These are phyloP conservation scores for Pyrenopolyporus hunteri DNA, from an alignment of 495 filamentous ascomycete genomes.

Conservation along the genomic window DNA sequence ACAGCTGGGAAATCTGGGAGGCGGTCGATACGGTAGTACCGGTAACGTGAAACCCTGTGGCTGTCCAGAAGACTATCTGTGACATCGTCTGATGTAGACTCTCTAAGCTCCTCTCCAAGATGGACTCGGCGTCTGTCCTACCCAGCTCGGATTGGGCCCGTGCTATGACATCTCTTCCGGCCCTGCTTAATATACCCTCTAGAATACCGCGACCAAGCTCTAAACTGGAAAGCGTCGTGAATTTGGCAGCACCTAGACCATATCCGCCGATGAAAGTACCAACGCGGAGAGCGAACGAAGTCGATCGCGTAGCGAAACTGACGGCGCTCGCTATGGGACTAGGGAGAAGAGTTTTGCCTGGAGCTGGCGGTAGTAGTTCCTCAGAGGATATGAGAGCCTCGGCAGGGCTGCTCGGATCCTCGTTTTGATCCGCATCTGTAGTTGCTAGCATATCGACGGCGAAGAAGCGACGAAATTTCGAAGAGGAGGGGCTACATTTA, in stretches of 20 bases:
- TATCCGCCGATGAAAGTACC: constrained; percentile 69
- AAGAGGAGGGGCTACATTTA: constrained; percentile 7
- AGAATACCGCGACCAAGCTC: constrained; percentile 71
- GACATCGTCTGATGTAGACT: constrained; percentile 67
- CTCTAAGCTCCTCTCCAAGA: constrained; percentile 68
- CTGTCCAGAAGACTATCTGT: constrained; percentile 69
- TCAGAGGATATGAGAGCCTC: constrained; percentile 2
- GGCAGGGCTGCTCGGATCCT: neutral
- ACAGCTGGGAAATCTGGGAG: constrained; percentile 67
- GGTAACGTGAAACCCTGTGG: constrained; percentile 72
- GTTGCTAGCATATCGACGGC: constrained; percentile 4
- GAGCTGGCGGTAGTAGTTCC: constrained; percentile 20
- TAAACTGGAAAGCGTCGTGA: constrained; percentile 71
- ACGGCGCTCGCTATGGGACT: constrained; percentile 70
- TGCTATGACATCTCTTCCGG: constrained; percentile 68
- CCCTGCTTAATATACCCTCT: constrained; percentile 69
- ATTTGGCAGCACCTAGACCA: constrained; percentile 67
- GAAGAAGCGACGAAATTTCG: neutral
- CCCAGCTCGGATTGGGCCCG: constrained; percentile 61
- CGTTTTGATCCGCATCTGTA: constrained; percentile 14
- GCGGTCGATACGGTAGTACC: constrained; percentile 66
- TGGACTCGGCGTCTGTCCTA: constrained; percentile 64
- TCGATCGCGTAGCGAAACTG: constrained; percentile 70
- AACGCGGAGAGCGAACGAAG: constrained; percentile 72
- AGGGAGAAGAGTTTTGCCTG: constrained; percentile 69